Evolutionary conservation across 108 stramenopile species (phyloP).

Genomic region (Craspedostauros australis): DNA sequence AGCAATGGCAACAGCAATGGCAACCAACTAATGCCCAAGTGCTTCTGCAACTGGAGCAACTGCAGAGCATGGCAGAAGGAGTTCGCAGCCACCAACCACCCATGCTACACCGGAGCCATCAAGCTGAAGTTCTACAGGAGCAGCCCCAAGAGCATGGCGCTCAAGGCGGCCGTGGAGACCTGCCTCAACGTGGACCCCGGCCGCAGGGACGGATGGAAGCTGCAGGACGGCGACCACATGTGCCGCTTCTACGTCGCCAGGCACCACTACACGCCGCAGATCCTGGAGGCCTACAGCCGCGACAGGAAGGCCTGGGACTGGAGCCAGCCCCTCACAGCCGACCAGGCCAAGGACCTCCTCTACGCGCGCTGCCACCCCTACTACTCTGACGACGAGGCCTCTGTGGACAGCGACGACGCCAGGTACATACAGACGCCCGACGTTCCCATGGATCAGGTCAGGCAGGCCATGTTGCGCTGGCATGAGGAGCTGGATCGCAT

Average conservation of each 20-base stretch:
- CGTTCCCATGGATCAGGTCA: conserved; percentile 40
- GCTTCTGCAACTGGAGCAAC: conserved; percentile 43
- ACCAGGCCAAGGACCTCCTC: conserved; percentile 32
- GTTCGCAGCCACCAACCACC: conserved; percentile 29
- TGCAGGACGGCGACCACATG: background rate
- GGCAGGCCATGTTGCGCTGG: no score
- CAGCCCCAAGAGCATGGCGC: conserved; percentile 24
- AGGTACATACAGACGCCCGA: conserved; percentile 39
- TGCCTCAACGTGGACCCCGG: conserved; percentile 23
- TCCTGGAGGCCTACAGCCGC: conserved; percentile 18
- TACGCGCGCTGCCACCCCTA: conserved; percentile 20
- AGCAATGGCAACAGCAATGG: no score
- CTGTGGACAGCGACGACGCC: conserved; percentile 1
- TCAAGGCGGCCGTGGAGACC: conserved; percentile 37
- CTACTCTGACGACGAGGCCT: conserved; percentile 3
- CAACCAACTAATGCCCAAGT: conserved; percentile 36
- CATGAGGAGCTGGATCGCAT: no score
- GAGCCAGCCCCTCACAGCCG: conserved; percentile 25
- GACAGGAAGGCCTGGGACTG: conserved; percentile 36
- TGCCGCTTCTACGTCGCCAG: conserved; percentile 43
- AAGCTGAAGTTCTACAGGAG: conserved; percentile 24
- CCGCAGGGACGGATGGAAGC: conserved; percentile 37
- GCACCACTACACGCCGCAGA: conserved; percentile 38
- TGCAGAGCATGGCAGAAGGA: conserved; percentile 47
- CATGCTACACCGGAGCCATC: conserved; percentile 38